Evolutionary conservation across 139 green algal species (phyloP), one percentile per base, ranked within the genome.

Genomic region (Picocystis salinarum): DNA sequence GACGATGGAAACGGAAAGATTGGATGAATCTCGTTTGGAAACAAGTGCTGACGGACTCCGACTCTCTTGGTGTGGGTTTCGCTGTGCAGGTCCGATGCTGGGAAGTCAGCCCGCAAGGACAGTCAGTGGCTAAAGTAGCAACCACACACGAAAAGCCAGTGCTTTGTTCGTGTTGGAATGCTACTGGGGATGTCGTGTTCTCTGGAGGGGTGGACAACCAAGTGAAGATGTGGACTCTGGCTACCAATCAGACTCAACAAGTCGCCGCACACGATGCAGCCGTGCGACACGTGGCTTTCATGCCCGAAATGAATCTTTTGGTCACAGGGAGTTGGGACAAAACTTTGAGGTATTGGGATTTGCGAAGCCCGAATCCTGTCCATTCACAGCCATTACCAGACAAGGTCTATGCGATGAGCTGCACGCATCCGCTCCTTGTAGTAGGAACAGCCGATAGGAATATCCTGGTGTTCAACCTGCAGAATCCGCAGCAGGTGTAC

Each of bases 141-240:
- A 71, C 69, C 27, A 58, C 60, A 7, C 58, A 73, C 18, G 68
- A 88, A 37, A 28, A 64, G 26, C 55, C 55, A 3, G 60, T 92
- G 17, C 62, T 97, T 17, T 89, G 77, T 44, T 78, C 52, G 29
- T 67, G 61, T 0, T 97, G 83, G 83, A 80, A 68, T 39, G 41
- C 56, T 5, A 83, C 94, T 55, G 87, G 87, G 23, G 59, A 45
- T 10, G 61, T 61, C 0, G 73, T 91, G 13, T 74, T 67, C 39
- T 52, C 62, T 48, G 74, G 71, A 5, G 75, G 86, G 27, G 92
- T 79, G 48, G 83, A 94, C 67, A 91, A 89, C 36, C 67, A 70
- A 13, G 87, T 77, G 3, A 84, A 88, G 53, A 74, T 93, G 48
- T 97, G 87, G 87, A 74, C 83, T 51, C 62, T 97, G 19, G 64